Conservation (phyloP, 208 protist species). For the Trypanosoma grayi region DNA sequence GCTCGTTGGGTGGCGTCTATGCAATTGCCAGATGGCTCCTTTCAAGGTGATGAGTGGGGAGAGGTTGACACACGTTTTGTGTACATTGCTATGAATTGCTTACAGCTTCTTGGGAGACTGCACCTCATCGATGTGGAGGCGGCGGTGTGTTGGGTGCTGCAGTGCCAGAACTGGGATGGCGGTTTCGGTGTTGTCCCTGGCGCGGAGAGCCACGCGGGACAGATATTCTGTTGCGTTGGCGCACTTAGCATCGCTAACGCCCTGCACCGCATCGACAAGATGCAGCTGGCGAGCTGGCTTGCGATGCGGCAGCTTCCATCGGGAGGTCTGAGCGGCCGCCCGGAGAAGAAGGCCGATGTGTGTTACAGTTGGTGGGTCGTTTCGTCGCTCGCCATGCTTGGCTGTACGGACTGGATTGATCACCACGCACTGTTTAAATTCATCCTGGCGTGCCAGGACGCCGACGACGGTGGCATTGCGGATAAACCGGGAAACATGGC, state of each 20-base stretch:
- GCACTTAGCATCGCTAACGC: conserved; percentile 93
- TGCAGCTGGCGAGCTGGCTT: conserved; percentile 97
- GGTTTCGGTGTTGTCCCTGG: conserved; percentile 95
- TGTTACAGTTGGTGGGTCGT: conserved; percentile 99
- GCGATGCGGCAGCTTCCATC: conserved; percentile 96
- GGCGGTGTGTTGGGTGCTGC: conserved; percentile 89
- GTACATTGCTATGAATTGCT: conserved; percentile 96
- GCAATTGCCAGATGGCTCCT: conserved; percentile 97
- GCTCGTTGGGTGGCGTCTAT: conserved; percentile 81
- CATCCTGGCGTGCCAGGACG: conserved; percentile 96
- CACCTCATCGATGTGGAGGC: conserved; percentile 84
- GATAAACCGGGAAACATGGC: conserved; percentile 97
- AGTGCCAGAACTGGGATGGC: conserved; percentile 99
- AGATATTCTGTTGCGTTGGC: conserved; percentile 98
- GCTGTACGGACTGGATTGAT: conserved; percentile 95
- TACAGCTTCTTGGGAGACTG: conserved; percentile 90
- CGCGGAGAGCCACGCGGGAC: conserved; percentile 97
- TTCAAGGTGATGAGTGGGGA: conserved; percentile 98
- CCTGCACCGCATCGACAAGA: conserved; percentile 87
- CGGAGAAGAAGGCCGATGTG: conserved; percentile 99
- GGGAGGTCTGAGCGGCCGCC: conserved; percentile 99
- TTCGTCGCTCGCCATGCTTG: conserved; percentile 93
- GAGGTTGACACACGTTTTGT: conserved; percentile 99
- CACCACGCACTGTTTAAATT: conserved; percentile 87
- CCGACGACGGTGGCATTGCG: conserved; percentile 96